Percentiles rank a stretch among this genome's conserved stretches.
phyloP scores from a whole-genome alignment of 345 rosid species.

The Physaria fendleri region DNA sequence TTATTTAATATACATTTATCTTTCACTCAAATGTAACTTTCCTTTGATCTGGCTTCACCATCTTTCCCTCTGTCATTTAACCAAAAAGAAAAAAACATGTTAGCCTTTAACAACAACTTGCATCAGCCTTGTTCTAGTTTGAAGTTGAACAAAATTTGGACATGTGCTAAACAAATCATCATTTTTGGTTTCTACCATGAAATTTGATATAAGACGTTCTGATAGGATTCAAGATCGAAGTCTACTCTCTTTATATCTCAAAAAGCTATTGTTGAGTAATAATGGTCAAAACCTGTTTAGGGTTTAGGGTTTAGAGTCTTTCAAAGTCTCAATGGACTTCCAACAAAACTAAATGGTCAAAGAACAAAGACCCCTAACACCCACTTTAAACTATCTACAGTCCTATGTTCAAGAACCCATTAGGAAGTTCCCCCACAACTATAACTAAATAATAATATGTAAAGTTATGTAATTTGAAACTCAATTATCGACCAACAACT shows the following conservation, averaged over 20 bases:
- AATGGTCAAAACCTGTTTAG: neutral
- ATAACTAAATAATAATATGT: too few species aligned
- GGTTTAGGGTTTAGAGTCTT: neutral
- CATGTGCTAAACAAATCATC: neutral
- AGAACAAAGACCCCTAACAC: too few species aligned
- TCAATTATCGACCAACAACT: too few species aligned
- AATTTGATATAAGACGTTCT: neutral
- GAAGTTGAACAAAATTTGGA: neutral
- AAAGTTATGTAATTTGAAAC: too few species aligned
- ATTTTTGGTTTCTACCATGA: neutral
- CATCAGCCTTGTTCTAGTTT: neutral
- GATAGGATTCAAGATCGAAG: neutral
- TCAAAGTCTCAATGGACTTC: neutral
- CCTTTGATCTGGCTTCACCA: constrained; percentile 9
- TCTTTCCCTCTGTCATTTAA: constrained; percentile 2
- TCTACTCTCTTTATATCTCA: neutral
- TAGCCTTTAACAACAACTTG: too few species aligned
- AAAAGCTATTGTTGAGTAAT: neutral
- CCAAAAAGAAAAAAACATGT: neutral
- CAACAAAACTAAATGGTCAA: neutral
- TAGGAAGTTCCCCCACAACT: too few species aligned
- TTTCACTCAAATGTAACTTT: constrained; percentile 15
- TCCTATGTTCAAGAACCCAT: too few species aligned
- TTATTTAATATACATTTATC: neutral
- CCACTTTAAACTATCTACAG: too few species aligned